Conservation (phyloP, 169 alveolate species). For the Cryptosporidium sp. region DNA sequence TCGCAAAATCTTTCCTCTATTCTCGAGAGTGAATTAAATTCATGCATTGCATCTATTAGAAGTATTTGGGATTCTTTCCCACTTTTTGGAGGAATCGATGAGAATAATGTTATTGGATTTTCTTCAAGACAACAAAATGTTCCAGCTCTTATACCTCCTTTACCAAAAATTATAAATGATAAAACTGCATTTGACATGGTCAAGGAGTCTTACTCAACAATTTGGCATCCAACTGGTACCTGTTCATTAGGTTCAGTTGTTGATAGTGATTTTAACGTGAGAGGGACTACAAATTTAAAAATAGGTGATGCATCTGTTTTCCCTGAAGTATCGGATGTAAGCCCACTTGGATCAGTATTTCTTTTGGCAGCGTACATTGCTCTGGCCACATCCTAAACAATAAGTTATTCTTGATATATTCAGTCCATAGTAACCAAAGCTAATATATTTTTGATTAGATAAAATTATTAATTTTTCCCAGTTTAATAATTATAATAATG, state of each 20-base stretch:
- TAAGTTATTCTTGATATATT: not conserved
- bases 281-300: constrained; percentile 59
- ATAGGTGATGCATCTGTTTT: constrained; percentile 72
- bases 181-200: constrained; percentile 63
- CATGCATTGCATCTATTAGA: constrained; percentile 62
- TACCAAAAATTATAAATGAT: constrained; percentile 62
- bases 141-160: constrained; percentile 68
- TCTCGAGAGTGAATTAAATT: constrained; percentile 46
- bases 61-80: constrained; percentile 70
- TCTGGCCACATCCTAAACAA: constrained; percentile 29
- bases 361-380: constrained; percentile 63
- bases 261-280: constrained; percentile 49
- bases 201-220: constrained; percentile 70
- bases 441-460: not conserved
- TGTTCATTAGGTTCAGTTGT: constrained; percentile 70
- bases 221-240: constrained; percentile 76
- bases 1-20: constrained; percentile 21
- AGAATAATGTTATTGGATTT: constrained; percentile 22
- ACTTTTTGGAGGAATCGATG: constrained; percentile 58
- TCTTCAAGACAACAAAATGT: constrained; percentile 47
- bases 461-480: too few relatives aligned
- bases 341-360: constrained; percentile 73
- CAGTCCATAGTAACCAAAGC: not conserved
- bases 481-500: not conserved
- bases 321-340: constrained; percentile 64